phyloP scores from a whole-genome alignment of 768 basidiomycete genomes.

The Leccinum arenicola region DNA sequence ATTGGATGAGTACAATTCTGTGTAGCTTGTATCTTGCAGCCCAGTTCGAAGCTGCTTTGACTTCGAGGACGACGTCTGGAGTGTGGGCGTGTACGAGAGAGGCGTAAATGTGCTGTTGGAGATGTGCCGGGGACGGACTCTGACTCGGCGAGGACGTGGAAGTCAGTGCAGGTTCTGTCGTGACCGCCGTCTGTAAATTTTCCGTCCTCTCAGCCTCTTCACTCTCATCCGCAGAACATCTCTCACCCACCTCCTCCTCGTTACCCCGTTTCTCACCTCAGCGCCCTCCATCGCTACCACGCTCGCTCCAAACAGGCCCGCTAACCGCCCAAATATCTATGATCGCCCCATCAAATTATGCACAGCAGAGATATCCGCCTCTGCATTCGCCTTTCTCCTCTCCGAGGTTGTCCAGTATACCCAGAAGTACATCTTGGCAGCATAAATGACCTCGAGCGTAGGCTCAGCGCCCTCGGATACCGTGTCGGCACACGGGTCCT shows the following conservation, averaged over 20 bases:
- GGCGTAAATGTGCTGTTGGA: conserved; percentile 75
- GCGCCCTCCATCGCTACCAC: conserved; percentile 69
- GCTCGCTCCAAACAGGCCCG: conserved; percentile 40
- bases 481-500: conserved; percentile 85
- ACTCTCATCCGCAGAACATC: conserved; percentile 46
- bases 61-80: conserved; percentile 72
- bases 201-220: conserved; percentile 44
- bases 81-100: conserved; percentile 71
- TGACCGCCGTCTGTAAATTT: conserved; percentile 26
- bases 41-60: conserved; percentile 58
- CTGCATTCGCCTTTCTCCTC: conserved; percentile 88
- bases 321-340: conserved; percentile 70
- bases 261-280: conserved; percentile 39
- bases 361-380: conserved; percentile 74
- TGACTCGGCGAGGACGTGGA: conserved; percentile 36
- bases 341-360: conserved; percentile 86
- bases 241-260: conserved; percentile 46
- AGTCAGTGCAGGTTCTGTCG: background rate
- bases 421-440: conserved; percentile 87
- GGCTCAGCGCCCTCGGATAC: conserved; percentile 90
- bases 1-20: conserved; percentile 83
- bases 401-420: conserved; percentile 95
- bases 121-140: conserved; percentile 46
- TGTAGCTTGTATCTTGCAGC: conserved; percentile 76
- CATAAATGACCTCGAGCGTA: conserved; percentile 91